Base-by-base conservation (phyloP, 352 stramenopile genomes). In the Phytopythium sindhum region DNA sequence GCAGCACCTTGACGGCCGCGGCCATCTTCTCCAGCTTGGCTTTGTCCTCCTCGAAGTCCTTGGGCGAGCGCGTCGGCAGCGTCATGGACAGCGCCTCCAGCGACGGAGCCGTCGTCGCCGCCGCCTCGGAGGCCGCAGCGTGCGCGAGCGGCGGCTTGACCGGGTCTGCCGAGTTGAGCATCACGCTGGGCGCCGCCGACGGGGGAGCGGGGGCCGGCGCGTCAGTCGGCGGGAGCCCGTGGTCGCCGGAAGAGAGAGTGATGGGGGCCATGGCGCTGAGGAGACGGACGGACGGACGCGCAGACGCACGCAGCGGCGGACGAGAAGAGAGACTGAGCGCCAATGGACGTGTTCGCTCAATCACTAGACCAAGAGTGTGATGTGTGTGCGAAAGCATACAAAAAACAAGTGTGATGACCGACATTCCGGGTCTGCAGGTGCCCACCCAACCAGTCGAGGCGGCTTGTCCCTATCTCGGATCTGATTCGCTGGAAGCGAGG, bases 11-110 rank as follows among this genome's bases (percentile, higher is more conserved):
- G 66, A 97, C 97, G 21, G 96, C 96, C 11, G 79, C 79, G n/a
- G 91, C 90, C 96, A 98, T 98, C 76, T 97, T 97, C 52, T 88
- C 66, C 31, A 97, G 78, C 72, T 94, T 96, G 10, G 77, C 79
- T 29, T 76, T 71, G 72, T 97, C 84, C 35, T 93, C 77, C 1
- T 84, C 68, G 61, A 90, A 71, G 73, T 97, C 86, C 59, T 89
- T 81, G 7, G 63, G 53, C 12, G 61, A 62, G 19, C 84, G 84
- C 19, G 77, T 75, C 5, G 82, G 72, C 33, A 93, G 69, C 62
- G 81, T 76, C 84, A 88, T 88, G 50, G 79, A 89, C 47, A 95
- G 75, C 44, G 66, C 60, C n/a, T 77, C 50, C 7, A 92, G 68
- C 23, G 54, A 60, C 33, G 53, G 53, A 4, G 29, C 21, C 31